phyloP scores from a whole-genome alignment of 2,329 filamentous ascomycete genomes.

The Orbilia blumenaviensis region DNA sequence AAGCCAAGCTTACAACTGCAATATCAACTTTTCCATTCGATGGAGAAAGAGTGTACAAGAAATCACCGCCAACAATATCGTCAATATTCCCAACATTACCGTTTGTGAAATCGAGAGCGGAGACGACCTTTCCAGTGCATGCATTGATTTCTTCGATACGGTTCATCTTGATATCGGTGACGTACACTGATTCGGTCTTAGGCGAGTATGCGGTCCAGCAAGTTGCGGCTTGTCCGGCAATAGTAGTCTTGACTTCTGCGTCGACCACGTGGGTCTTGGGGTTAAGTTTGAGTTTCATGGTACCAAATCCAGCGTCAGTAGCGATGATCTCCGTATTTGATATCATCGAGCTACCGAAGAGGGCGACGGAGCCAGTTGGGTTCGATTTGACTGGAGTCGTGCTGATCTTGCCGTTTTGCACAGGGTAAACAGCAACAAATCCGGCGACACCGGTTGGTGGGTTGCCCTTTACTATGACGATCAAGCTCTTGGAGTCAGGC shows the following conservation, averaged over 20 bases:
- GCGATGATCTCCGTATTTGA: conserved; percentile 65
- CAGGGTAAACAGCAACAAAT: conserved; percentile 63
- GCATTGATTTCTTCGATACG: conserved; percentile 69
- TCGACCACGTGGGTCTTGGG: conserved; percentile 59
- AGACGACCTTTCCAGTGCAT: conserved; percentile 64
- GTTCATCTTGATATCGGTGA: conserved; percentile 68
- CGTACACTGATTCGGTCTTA: conserved; percentile 66
- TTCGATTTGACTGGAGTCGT: conserved; percentile 55
- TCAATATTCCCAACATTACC: conserved; percentile 69
- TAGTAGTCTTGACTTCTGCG: conserved; percentile 47
- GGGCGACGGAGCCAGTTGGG: conserved; percentile 66
- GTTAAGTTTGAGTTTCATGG: conserved; percentile 65
- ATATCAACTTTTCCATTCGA: conserved; percentile 38
- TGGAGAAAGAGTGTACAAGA: conserved; percentile 68
- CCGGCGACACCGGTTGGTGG: conserved; percentile 62
- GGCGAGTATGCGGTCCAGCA: conserved; percentile 69
- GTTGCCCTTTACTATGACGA: conserved; percentile 71
- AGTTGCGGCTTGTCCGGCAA: conserved; percentile 67
- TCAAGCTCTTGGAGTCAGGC: conserved; percentile 65
- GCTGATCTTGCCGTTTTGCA: conserved; percentile 58
- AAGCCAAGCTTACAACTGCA: conserved; percentile 30
- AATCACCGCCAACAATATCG: conserved; percentile 66
- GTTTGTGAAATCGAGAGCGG: conserved; percentile 63
- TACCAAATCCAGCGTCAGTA: conserved; percentile 70
- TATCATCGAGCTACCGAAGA: conserved; percentile 67